Base-by-base conservation (phyloP, 1,284 basidiomycete genomes). In the Moniliella sp. region DNA sequence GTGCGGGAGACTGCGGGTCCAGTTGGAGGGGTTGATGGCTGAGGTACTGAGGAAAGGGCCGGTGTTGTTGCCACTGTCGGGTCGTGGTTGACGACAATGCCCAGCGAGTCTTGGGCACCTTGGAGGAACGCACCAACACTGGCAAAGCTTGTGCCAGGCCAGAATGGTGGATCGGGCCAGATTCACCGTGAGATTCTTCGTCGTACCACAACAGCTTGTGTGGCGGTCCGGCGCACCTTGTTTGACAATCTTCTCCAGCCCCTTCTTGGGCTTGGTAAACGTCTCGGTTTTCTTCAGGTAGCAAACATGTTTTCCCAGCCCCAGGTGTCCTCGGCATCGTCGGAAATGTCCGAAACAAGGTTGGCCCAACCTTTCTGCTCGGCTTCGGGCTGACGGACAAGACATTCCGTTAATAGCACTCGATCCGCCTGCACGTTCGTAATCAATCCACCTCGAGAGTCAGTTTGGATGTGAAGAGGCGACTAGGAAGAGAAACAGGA, bases 371-470 rank as follows among this genome's bases (percentile, higher is more conserved):
- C 36, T 23, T 50, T 38, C 18, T 44, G 40, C 21, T 50, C 46
- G 26, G 28, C 31, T 30, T 30, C 64, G 34, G 51, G 64, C 50
- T 18, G 48, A 4, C 43, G 40, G 11, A 50, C 48, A 14, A 50
- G 48, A 50, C 27, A 50, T 31, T 25, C 46, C 56, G 39, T 69
- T 70, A 36, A 69, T 64, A 8, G 61, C 59, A 4, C 63, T 63
- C 0, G 59, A 61, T 0, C 67, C 67, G 4, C 67, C 67, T n/a
- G n/a, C n/a, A n/a, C n/a, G n/a, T n/a, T n/a, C n/a, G n/a, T n/a
- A n/a, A n/a, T n/a, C n/a, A n/a, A n/a, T n/a, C n/a, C n/a, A n/a
- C n/a, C n/a, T n/a, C n/a, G n/a, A n/a, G n/a, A n/a, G n/a, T n/a
- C n/a, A n/a, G n/a, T n/a, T n/a, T n/a, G n/a, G 17, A 18, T 15